These are phyloP conservation scores for Paxillus ammoniavirescens DNA, from an alignment of 768 basidiomycete species.

Conservation along the genomic window DNA sequence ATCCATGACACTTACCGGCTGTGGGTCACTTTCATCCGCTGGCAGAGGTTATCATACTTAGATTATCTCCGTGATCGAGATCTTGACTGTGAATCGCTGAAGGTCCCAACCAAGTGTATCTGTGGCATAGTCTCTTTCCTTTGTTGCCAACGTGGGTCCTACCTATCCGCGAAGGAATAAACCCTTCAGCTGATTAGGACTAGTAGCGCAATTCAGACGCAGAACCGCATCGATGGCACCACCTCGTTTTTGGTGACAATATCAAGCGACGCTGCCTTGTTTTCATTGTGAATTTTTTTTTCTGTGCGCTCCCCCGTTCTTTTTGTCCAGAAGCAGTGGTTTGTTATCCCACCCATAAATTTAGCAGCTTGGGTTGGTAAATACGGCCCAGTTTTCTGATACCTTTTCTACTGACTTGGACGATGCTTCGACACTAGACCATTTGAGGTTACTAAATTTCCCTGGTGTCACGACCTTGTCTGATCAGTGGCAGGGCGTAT, in stretches of 20 bases:
- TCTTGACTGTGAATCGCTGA: too few species aligned
- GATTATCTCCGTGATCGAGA: not conserved
- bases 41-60: not conserved
- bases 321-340: not conserved
- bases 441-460: slow-evolving; percentile 13
- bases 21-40: not conserved
- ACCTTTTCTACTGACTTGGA: not conserved
- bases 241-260: not conserved
- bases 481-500: not conserved
- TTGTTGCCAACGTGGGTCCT: not conserved
- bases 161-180: not conserved
- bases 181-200: not conserved
- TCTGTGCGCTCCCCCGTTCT: not conserved
- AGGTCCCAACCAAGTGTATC: too few species aligned
- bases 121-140: not conserved
- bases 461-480: slow-evolving; percentile 1
- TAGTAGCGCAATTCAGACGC: not conserved
- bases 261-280: not conserved
- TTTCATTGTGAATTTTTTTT: not conserved
- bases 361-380: not conserved
- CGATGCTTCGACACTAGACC: slow-evolving; percentile 13
- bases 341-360: not conserved
- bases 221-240: not conserved
- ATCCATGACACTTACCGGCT: slow-evolving; percentile 13
- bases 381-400: not conserved